Conservation (phyloP, 1,284 basidiomycete species). For the Rhodotorula sp. region DNA sequence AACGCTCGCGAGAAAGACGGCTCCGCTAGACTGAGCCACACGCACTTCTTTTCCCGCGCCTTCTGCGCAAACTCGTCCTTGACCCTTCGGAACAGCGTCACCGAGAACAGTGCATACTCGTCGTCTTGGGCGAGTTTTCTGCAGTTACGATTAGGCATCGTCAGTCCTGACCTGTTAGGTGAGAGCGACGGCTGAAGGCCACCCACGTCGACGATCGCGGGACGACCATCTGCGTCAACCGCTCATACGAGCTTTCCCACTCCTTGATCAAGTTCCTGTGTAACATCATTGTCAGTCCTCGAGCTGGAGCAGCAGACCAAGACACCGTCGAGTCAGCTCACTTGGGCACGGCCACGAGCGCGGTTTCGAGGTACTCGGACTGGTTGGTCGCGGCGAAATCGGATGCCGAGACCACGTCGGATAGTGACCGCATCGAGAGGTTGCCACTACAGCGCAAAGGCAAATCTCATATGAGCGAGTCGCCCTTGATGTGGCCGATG, state of each 20-base stretch:
- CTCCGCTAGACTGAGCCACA: slow-evolving; percentile 1
- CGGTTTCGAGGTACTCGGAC: slow-evolving; percentile 90
- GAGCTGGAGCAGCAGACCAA: too few relatives aligned
- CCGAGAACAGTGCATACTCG: slow-evolving; percentile 82
- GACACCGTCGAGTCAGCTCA: slow-evolving; percentile 49
- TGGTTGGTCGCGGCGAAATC: slow-evolving; percentile 70
- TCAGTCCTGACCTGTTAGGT: neutral
- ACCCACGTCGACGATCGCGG: slow-evolving; percentile 85
- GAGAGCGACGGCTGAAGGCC: too few relatives aligned
- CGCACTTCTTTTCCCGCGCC: slow-evolving; percentile 88
- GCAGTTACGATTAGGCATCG: neutral
- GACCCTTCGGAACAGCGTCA: slow-evolving; percentile 86
- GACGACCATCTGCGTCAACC: slow-evolving; percentile 84
- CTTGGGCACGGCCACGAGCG: slow-evolving; percentile 93
- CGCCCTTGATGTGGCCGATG: too few relatives aligned
- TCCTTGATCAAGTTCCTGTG: slow-evolving; percentile 75
- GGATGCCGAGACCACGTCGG: slow-evolving; percentile 78
- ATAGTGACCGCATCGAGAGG: slow-evolving; percentile 80
- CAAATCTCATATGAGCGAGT: neutral
- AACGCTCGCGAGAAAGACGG: neutral
- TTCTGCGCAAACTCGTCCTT: slow-evolving; percentile 92
- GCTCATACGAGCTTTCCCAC: slow-evolving; percentile 87
- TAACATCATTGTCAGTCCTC: neutral
- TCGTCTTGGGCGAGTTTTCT: slow-evolving; percentile 74
- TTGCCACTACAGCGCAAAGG: slow-evolving; percentile 69